Evolutionary conservation across 768 basidiomycete genomes (phyloP), one percentile per base, ranked within the genome.

Genomic region (Tricholoma terreum): DNA sequence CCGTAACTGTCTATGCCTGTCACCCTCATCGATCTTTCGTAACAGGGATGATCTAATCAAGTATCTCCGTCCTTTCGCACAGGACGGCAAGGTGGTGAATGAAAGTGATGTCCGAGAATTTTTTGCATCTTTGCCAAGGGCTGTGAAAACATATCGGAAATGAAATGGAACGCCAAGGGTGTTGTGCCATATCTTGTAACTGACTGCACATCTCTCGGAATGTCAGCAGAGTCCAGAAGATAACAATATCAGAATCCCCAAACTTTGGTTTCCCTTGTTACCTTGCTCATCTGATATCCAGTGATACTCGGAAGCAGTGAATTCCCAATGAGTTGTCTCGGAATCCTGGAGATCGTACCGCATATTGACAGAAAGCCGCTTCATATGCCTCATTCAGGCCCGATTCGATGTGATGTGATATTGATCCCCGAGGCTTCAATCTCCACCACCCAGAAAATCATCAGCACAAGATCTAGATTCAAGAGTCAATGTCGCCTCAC

Each of bases 31-130:
- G 10, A 10, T 56, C 19, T 35, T 49, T 50, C 46, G 15, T 60
- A 50, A 6, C 42, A 91, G 90, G 58, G 89, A 93, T 62, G 80
- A 85, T 55, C 73, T 93, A 17, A 77, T 87, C 58, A 76, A 77
- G 38, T 92, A 85, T 68, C 77, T 93, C 24, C 83, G 87, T 1
- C 89, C 90, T 0, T 92, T 92, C 67, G 91, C 91, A 3, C 81
- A 87, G 63, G 78, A 86, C 65, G 89, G 87, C 17, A 87, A 85
- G 63, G 77, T 87, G 9, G 90, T 93, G 12, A 80, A 81, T 46
- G 89, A 88, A 67, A 73, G 79, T 46, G 91, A 92, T 67, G 85
- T 92, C 51, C 77, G 77, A 54, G 72, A 70, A 2, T 91, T 89
- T 71, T 90, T 90, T 67, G 85, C 85, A 31, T 65, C 73, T 19